Percentiles rank a stretch among this genome's conserved stretches.
phyloP scores from a whole-genome alignment of 495 filamentous ascomycete species.

The Mytilinidion resinicola region DNA sequence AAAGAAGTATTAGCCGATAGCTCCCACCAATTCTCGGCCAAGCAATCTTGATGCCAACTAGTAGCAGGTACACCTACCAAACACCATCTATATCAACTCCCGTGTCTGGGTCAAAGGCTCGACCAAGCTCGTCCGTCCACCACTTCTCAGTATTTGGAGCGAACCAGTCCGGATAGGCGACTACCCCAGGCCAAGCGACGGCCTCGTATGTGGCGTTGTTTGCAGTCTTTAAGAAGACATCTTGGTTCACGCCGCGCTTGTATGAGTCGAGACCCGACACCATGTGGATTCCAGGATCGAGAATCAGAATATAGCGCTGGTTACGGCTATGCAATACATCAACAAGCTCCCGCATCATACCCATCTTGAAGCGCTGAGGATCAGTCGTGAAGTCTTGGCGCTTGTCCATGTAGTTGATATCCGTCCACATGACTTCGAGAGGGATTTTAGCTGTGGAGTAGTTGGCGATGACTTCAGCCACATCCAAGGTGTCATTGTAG shows the following conservation, averaged over 20 bases:
- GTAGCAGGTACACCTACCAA: slow-evolving; percentile 1
- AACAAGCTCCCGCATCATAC: slow-evolving; percentile 63
- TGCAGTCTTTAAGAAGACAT: slow-evolving; percentile 31
- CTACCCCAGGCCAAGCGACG: slow-evolving; percentile 21
- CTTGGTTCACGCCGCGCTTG: slow-evolving; percentile 52
- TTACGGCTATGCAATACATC: slow-evolving; percentile 63
- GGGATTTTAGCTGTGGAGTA: slow-evolving; percentile 72
- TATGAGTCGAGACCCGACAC: slow-evolving; percentile 55
- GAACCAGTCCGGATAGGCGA: slow-evolving; percentile 68
- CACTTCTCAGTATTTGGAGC: slow-evolving; percentile 57
- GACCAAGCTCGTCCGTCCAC: slow-evolving; percentile 65
- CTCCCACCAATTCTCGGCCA: slow-evolving; percentile 1
- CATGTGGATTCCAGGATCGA: slow-evolving; percentile 41
- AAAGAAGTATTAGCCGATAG: slow-evolving; percentile 18
- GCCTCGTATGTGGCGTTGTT: slow-evolving; percentile 37
- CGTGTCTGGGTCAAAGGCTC: slow-evolving; percentile 56
- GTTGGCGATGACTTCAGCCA: slow-evolving; percentile 76
- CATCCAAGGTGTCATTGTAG: slow-evolving; percentile 68
- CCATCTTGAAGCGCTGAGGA: slow-evolving; percentile 61
- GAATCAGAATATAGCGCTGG: slow-evolving; percentile 60
- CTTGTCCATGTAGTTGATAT: slow-evolving; percentile 52
- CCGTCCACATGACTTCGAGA: slow-evolving; percentile 85
- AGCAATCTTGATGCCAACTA: too few relatives aligned
- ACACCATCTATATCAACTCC: slow-evolving; percentile 68
- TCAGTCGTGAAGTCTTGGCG: slow-evolving; percentile 55